Evolutionary conservation across 257 asterid genomes (phyloP).

Genomic region (Solanum medicagineum): DNA sequence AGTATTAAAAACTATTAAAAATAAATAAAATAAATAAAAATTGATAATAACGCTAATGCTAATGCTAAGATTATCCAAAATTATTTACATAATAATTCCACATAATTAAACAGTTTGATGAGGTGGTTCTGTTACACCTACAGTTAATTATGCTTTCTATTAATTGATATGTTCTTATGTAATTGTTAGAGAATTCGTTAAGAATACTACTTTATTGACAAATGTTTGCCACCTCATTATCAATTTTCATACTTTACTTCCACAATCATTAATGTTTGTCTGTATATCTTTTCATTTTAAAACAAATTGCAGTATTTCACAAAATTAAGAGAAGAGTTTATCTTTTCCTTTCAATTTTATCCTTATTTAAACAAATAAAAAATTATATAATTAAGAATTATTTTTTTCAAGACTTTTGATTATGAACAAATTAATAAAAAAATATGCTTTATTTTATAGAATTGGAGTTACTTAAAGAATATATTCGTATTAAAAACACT

Average conservation of each 20-base stretch:
- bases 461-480: too few relatives aligned
- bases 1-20: too few relatives aligned
- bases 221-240: background rate
- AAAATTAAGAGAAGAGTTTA: too few relatives aligned
- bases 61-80: background rate
- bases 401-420: background rate
- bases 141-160: background rate
- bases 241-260: background rate
- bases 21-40: background rate
- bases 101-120: background rate
- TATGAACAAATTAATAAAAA: background rate
- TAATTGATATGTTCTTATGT: background rate
- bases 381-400: too few relatives aligned
- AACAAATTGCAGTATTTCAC: too few relatives aligned
- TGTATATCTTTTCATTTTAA: background rate
- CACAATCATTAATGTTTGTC: background rate
- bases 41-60: background rate
- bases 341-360: too few relatives aligned
- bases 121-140: background rate
- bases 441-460: background rate
- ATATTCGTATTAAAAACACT: background rate
- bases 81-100: background rate
- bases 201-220: background rate
- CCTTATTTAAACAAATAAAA: too few relatives aligned
- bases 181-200: background rate